Conservation (phyloP, 208 protist genomes). For the Acanthamoeba comandoni region DNA sequence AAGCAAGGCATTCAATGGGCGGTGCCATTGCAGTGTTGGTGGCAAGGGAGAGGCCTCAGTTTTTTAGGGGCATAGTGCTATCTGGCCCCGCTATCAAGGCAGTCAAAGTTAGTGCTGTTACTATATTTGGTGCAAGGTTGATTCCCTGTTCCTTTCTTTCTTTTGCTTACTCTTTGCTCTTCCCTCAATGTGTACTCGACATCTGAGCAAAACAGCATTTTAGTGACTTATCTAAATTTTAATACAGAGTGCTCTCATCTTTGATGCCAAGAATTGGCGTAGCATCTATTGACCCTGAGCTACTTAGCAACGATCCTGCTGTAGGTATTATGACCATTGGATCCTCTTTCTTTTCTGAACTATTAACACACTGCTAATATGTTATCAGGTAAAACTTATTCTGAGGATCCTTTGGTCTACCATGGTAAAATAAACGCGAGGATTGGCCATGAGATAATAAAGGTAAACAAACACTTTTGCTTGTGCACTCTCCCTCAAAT, state of each 20-base stretch:
- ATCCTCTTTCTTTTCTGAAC: not conserved
- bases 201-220: too few species aligned
- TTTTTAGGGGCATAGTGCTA: slow-evolving; percentile 23
- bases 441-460: slow-evolving; percentile 21
- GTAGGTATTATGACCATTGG: not conserved
- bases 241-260: slow-evolving; percentile 3
- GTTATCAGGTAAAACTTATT: slow-evolving; percentile 38
- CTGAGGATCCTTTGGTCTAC: slow-evolving; percentile 41
- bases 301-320: not conserved
- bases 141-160: not conserved
- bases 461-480: slow-evolving; percentile 3
- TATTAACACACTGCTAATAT: not conserved
- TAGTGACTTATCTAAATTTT: too few species aligned
- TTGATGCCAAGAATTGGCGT: not conserved
- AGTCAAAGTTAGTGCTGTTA: slow-evolving; percentile 7
- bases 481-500: too few species aligned
- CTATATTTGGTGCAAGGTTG: slow-evolving; percentile 24
- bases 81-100: slow-evolving; percentile 34
- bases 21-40: slow-evolving; percentile 15
- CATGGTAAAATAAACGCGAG: slow-evolving; percentile 28
- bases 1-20: slow-evolving; percentile 67
- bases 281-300: slow-evolving; percentile 18
- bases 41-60: not conserved
- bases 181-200: too few species aligned
- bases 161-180: slow-evolving; percentile 6